These are phyloP conservation scores for Paecilomyces variotii DNA, from an alignment of 2,329 filamentous ascomycete species.

Conservation along the genomic window DNA sequence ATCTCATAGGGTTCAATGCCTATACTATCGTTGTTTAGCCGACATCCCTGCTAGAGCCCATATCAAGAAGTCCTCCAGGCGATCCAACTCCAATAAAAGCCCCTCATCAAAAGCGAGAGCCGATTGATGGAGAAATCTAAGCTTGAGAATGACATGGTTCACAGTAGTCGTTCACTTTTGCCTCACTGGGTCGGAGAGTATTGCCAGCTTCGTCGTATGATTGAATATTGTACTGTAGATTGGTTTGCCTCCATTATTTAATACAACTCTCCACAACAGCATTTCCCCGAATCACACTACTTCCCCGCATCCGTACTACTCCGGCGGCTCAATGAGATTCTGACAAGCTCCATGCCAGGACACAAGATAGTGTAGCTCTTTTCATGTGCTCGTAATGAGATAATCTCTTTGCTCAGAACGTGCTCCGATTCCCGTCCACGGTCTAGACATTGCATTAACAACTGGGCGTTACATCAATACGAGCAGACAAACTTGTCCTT, in stretches of 20 bases:
- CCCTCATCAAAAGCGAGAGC: neutral
- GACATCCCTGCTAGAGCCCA: neutral
- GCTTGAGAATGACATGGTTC: neutral
- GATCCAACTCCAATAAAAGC: neutral
- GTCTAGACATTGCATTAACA: neutral
- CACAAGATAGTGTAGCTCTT: neutral
- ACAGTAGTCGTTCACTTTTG: neutral
- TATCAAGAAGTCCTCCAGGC: neutral
- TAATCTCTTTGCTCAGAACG: neutral
- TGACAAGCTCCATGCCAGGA: neutral
- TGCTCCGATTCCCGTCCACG: neutral
- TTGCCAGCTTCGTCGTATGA: neutral
- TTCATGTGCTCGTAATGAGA: neutral
- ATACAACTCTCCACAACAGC: neutral
- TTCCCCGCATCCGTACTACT: neutral
- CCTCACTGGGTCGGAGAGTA: neutral
- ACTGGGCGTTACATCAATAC: neutral
- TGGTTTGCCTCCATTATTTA: neutral
- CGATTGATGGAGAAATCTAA: neutral
- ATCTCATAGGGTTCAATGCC: neutral
- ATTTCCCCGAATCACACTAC: neutral
- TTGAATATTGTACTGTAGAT: neutral
- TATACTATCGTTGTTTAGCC: neutral
- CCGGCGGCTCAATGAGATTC: neutral
- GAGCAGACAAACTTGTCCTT: neutral